Conservation (phyloP, 768 basidiomycete genomes). For the Mycena olivaceomarginata region DNA sequence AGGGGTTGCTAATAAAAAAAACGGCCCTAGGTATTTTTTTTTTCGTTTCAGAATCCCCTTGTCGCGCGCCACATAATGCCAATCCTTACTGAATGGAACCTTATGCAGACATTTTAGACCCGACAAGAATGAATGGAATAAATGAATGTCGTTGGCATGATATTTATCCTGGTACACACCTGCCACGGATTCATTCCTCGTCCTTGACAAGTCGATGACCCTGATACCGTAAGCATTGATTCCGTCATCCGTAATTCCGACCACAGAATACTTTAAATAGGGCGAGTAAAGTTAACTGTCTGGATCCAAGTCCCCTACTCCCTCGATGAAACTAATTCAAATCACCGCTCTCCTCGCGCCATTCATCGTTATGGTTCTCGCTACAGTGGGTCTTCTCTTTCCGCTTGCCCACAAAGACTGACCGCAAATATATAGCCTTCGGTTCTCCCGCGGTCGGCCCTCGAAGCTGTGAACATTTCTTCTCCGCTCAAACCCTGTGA, state of each 20-base stretch:
- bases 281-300: background rate
- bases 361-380: background rate
- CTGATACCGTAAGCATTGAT: background rate
- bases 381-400: constrained; percentile 6
- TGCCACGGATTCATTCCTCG: constrained; percentile 20
- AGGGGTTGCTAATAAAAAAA: too few relatives aligned
- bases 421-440: constrained; percentile 14
- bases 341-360: constrained; percentile 12
- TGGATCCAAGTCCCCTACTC: background rate
- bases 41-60: too few relatives aligned
- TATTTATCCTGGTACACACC: constrained; percentile 15
- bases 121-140: constrained; percentile 3
- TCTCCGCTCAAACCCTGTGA: background rate
- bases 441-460: background rate
- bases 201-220: constrained; percentile 5
- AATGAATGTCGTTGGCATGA: background rate
- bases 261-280: background rate
- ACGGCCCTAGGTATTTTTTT: too few relatives aligned
- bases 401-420: background rate
- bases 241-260: background rate
- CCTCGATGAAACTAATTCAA: constrained; percentile 7
- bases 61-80: too few relatives aligned
- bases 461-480: constrained; percentile 6
- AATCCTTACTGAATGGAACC: background rate
- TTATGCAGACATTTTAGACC: constrained; percentile 7